Conservation (phyloP, 306 rosid species). For the Fragaria ananassa region DNA sequence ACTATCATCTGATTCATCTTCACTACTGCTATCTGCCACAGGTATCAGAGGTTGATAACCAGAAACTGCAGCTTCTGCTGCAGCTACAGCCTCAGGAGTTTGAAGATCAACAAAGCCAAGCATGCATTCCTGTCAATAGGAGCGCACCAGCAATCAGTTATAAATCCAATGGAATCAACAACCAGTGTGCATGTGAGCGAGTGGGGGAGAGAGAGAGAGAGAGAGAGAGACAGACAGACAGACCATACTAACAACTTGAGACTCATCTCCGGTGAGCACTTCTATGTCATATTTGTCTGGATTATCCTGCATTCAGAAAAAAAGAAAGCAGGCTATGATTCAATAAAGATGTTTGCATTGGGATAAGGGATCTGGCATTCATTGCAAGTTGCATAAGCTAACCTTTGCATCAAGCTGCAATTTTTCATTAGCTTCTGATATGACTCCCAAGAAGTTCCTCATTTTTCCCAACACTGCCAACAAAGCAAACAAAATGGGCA, state of each 20-base stretch:
- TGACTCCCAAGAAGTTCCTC: conserved; percentile 59
- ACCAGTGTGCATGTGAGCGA: background rate
- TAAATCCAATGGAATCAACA: background rate
- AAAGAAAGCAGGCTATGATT: background rate
- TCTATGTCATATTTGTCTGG: conserved; percentile 63
- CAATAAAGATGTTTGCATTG: background rate
- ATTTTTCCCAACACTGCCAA: conserved; percentile 48
- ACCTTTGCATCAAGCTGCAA: conserved; percentile 69
- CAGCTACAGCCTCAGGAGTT: conserved; percentile 86
- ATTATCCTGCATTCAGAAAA: conserved; percentile 45
- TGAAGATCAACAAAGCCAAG: conserved; percentile 83
- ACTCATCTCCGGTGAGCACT: conserved; percentile 68
- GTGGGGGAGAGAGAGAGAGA: background rate
- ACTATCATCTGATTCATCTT: conserved; percentile 45
- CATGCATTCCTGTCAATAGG: conserved; percentile 67
- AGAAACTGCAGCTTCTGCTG: conserved; percentile 74
- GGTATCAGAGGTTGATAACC: conserved; percentile 52
- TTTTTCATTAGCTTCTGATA: conserved; percentile 69
- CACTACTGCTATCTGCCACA: conserved; percentile 40
- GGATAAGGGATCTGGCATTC: background rate
- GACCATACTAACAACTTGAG: conserved; percentile 73
- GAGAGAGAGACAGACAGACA: too few relatives aligned
- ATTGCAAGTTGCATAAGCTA: conserved; percentile 23
- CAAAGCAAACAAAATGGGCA: conserved; percentile 15
- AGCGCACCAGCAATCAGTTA: background rate